Base-by-base conservation (phyloP, 1,284 basidiomycete species). In the Pseudozyma tsukubaensis region DNA sequence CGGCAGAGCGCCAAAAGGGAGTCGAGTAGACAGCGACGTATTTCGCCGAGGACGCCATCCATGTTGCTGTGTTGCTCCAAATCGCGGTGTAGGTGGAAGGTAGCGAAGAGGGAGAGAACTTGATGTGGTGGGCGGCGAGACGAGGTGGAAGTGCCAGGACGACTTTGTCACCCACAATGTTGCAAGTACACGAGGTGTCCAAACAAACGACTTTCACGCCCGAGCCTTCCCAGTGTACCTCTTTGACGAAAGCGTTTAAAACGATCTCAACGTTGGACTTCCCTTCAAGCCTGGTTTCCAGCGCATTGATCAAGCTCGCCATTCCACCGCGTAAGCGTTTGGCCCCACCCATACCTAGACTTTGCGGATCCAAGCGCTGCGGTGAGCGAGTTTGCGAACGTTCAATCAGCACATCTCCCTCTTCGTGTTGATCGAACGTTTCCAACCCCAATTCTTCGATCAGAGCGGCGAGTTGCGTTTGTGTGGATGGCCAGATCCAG, bases 11-110 rank as follows among this genome's bases (percentile, higher is more conserved):
- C 50, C 50, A 52, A 21, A 52, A 52, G 18, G 50, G 50, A 14
- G 9, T 39, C 10, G 12, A 13, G 37, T 52, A 52, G 10, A 52
- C 50, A 21, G 50, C 50, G 5, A 52, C 36, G 37, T 52, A 52
- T 29, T 52, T 52, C 3, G 50, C 50, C 19, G 39, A 37, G 9
- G 36, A 37, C 11, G 50, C 50, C 50, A 52, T 52, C 50, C 50
- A 52, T 11, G 50, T 52, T 42, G 50, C n/a, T 24, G 50, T 52
- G 11, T 14, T 32, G 14, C 13, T 16, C 48, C 48, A 50, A n/a
- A n/a, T n/a, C n/a, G n/a, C n/a, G n/a, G n/a, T n/a, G n/a, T n/a
- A n/a, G n/a, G n/a, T n/a, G n/a, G n/a, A n/a, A n/a, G n/a, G n/a
- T n/a, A n/a, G n/a, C 16, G 29, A 34, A 1, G 48, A 34, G 1